phyloP scores from a whole-genome alignment of 2,329 filamentous ascomycete genomes.

The Fusarium albidum region DNA sequence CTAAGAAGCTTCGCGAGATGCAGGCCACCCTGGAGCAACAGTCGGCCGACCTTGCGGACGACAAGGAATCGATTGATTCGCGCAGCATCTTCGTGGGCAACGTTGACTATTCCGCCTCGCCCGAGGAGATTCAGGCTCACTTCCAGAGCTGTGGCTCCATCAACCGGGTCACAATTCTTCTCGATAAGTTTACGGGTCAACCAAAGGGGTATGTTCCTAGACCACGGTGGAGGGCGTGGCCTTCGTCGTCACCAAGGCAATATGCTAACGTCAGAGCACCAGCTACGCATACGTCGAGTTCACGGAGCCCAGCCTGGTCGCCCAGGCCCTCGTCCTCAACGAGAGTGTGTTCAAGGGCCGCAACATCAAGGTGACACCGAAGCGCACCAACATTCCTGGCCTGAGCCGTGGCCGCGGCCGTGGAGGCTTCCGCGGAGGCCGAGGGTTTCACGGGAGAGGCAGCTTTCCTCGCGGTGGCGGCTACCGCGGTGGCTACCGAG shows the following conservation, averaged over 20 bases:
- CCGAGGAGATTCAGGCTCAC: conserved; percentile 95
- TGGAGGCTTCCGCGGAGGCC: conserved; percentile 48
- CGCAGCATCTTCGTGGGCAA: conserved; percentile 98
- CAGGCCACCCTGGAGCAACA: conserved; percentile 86
- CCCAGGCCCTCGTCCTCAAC: conserved; percentile 92
- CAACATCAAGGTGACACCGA: conserved; percentile 93
- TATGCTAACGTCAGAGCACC: conserved; percentile 34
- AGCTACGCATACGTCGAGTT: conserved; percentile 99
- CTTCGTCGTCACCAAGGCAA: background rate
- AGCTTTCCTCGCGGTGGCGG: conserved; percentile 59
- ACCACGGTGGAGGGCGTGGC: background rate
- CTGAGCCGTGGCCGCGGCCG: conserved; percentile 80
- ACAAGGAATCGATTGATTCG: conserved; percentile 94
- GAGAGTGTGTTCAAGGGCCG: conserved; percentile 95
- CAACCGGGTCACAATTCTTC: conserved; percentile 95
- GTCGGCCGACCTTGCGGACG: conserved; percentile 82
- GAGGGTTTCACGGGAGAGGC: conserved; percentile 63
- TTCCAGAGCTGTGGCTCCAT: conserved; percentile 98
- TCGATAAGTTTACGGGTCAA: conserved; percentile 98
- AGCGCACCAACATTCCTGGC: conserved; percentile 95
- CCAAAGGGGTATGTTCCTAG: conserved; percentile 86
- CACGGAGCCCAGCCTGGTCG: conserved; percentile 89
- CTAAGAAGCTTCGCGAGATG: conserved; percentile 86
- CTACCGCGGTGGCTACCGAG: conserved; percentile 73
- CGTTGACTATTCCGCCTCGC: conserved; percentile 95